Evolutionary conservation across 345 rosid species (phyloP).

Genomic region (Crucihimalaya himalaica): DNA sequence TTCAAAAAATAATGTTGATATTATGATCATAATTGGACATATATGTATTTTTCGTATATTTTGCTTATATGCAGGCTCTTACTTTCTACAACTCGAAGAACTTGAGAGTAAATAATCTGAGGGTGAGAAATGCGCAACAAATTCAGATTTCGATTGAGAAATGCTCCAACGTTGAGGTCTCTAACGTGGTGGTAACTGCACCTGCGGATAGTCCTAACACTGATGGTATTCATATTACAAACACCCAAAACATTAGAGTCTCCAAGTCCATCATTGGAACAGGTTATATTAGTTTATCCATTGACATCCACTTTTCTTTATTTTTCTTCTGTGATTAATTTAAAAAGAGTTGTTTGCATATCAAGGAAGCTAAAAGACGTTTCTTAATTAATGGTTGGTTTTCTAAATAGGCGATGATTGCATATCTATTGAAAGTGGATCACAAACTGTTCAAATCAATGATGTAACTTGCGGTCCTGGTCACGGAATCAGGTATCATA

Average conservation of each 20-base stretch:
- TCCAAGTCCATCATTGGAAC: slow-evolving; percentile 58
- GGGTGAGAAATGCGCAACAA: slow-evolving; percentile 66
- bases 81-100: slow-evolving; percentile 61
- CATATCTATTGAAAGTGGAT: slow-evolving; percentile 55
- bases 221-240: slow-evolving; percentile 80
- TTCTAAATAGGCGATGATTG: slow-evolving; percentile 75
- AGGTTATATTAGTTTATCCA: slow-evolving; percentile 41
- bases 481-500: slow-evolving; percentile 39
- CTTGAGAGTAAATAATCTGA: slow-evolving; percentile 52
- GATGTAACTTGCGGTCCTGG: slow-evolving; percentile 42
- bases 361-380: slow-evolving; percentile 34
- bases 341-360: slow-evolving; percentile 62
- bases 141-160: slow-evolving; percentile 64
- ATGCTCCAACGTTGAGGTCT: slow-evolving; percentile 52
- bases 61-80: slow-evolving; percentile 53
- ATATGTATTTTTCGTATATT: neutral
- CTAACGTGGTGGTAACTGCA: slow-evolving; percentile 53
- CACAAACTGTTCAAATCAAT: slow-evolving; percentile 38
- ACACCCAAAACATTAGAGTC: slow-evolving; percentile 62
- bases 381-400: neutral
- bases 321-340: neutral
- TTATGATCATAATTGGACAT: neutral
- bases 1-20: neutral
- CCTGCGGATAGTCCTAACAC: slow-evolving; percentile 81
- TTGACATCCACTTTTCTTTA: neutral